Percentiles rank a stretch among this genome's conserved stretches.
These are phyloP conservation scores for Lactarius tabidus DNA, from an alignment of 768 basidiomycete genomes.

Conservation along the genomic window DNA sequence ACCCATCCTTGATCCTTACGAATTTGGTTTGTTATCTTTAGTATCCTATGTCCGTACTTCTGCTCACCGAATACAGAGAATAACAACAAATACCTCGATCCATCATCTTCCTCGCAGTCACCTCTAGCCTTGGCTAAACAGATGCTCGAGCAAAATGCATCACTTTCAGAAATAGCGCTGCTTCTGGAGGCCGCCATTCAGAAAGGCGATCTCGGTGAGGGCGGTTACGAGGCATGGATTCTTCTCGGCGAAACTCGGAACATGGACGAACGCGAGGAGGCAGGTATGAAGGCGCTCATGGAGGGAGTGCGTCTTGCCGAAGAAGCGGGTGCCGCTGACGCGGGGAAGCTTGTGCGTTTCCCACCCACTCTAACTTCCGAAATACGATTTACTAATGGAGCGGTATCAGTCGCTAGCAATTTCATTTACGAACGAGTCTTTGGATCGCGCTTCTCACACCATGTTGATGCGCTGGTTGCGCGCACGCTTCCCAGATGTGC, in stretches of 20 bases:
- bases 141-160: slow-evolving; percentile 74
- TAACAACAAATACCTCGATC: slow-evolving; percentile 66
- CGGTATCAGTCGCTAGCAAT: slow-evolving; percentile 82
- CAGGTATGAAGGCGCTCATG: slow-evolving; percentile 72
- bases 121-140: slow-evolving; percentile 67
- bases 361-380: background rate
- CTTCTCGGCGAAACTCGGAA: slow-evolving; percentile 84
- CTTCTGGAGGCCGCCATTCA: slow-evolving; percentile 90
- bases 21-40: slow-evolving; percentile 58
- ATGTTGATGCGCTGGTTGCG: slow-evolving; percentile 84
- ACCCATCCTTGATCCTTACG: slow-evolving; percentile 67
- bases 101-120: slow-evolving; percentile 46
- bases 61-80: slow-evolving; percentile 44
- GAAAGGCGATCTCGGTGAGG: slow-evolving; percentile 72
- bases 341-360: slow-evolving; percentile 67
- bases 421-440: slow-evolving; percentile 92
- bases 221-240: slow-evolving; percentile 89
- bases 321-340: slow-evolving; percentile 55
- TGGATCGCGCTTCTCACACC: slow-evolving; percentile 79
- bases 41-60: slow-evolving; percentile 1
- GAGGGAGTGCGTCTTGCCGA: slow-evolving; percentile 70
- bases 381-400: slow-evolving; percentile 11
- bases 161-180: slow-evolving; percentile 80
- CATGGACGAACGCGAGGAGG: slow-evolving; percentile 86
- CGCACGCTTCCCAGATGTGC: slow-evolving; percentile 56